Percentiles rank a stretch among this genome's conserved stretches.
Evolutionary conservation across 371 early-diverging fungal genomes (phyloP).

Genomic region (Mucor mucedo): DNA sequence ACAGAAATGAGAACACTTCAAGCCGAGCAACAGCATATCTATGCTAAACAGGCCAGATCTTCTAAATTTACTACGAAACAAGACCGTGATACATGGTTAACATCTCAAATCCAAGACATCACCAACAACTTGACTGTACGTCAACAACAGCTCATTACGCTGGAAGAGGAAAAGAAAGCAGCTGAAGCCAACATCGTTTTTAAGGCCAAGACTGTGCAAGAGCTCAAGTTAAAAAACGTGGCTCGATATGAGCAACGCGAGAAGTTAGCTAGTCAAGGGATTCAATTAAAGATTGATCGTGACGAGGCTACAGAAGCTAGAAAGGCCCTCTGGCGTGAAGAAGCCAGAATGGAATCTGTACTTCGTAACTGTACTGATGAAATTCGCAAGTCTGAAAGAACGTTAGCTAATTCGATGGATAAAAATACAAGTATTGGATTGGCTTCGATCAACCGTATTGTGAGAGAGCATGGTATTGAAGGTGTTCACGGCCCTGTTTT

Average conservation of each 20-base stretch:
- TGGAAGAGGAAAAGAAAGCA: slow-evolving; percentile 40
- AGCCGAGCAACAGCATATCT: slow-evolving; percentile 62
- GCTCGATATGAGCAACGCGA: slow-evolving; percentile 42
- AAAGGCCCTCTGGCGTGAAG: slow-evolving; percentile 92
- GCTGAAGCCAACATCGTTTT: slow-evolving; percentile 26
- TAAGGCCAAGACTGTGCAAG: slow-evolving; percentile 48
- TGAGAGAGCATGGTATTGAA: slow-evolving; percentile 59
- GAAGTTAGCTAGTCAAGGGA: slow-evolving; percentile 35
- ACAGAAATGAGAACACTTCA: slow-evolving; percentile 49
- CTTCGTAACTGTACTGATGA: slow-evolving; percentile 76
- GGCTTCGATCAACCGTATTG: slow-evolving; percentile 72
- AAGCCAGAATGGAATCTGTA: slow-evolving; percentile 76
- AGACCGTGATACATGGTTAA: slow-evolving; percentile 82
- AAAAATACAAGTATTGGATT: slow-evolving; percentile 79
- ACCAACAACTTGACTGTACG: slow-evolving; percentile 54
- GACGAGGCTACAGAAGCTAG: slow-evolving; percentile 74
- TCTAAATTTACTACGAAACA: slow-evolving; percentile 70
- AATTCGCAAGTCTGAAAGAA: slow-evolving; percentile 75
- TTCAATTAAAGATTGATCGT: slow-evolving; percentile 41
- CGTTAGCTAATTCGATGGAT: slow-evolving; percentile 78
- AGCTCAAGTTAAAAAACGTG: slow-evolving; percentile 48
- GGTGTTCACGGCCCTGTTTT: slow-evolving; percentile 94
- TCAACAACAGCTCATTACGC: slow-evolving; percentile 47
- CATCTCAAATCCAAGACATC: slow-evolving; percentile 69
- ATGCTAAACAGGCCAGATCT: slow-evolving; percentile 85